A percentile compares a stretch with the other conserved stretches of the same genome.
Conservation (phyloP, 768 basidiomycete species). For the Cubamyces lactineus region DNA sequence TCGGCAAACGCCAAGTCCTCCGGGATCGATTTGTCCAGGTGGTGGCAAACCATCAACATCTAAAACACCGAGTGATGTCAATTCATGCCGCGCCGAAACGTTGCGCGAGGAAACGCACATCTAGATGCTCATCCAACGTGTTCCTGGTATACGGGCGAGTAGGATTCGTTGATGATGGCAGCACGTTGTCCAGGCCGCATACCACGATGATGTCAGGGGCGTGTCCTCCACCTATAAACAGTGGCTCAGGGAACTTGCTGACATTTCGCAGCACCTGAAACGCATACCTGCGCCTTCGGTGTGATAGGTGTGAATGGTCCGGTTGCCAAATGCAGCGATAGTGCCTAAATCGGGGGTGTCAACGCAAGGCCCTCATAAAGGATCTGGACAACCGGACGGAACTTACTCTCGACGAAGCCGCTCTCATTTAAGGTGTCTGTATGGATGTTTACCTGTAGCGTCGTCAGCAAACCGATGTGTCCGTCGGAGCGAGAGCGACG, state of each 20-base stretch:
- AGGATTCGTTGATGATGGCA: slow-evolving; percentile 97
- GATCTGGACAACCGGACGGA: neutral
- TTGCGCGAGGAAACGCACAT: slow-evolving; percentile 55
- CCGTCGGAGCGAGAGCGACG: neutral
- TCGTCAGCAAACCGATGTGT: neutral
- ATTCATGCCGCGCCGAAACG: slow-evolving; percentile 3
- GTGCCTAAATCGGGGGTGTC: slow-evolving; percentile 56
- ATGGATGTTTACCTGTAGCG: slow-evolving; percentile 81
- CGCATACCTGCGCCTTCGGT: slow-evolving; percentile 86
- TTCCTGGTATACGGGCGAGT: slow-evolving; percentile 91
- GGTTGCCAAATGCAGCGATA: slow-evolving; percentile 83
- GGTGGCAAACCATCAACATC: slow-evolving; percentile 99
- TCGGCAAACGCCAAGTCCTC: slow-evolving; percentile 97
- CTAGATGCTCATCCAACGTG: slow-evolving; percentile 95
- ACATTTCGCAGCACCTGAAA: neutral
- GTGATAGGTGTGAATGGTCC: slow-evolving; percentile 97
- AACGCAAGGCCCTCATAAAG: slow-evolving; percentile 1
- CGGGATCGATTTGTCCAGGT: slow-evolving; percentile 86
- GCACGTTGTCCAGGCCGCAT: slow-evolving; percentile 83
- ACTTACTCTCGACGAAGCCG: slow-evolving; percentile 91
- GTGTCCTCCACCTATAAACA: slow-evolving; percentile 73
- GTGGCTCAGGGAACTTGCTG: neutral
- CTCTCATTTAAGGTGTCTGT: slow-evolving; percentile 98
- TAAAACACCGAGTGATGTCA: slow-evolving; percentile 35
- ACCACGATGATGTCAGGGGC: slow-evolving; percentile 99